Conservation (phyloP, 2,329 filamentous ascomycete species). For the Aspergillus floridensis region DNA sequence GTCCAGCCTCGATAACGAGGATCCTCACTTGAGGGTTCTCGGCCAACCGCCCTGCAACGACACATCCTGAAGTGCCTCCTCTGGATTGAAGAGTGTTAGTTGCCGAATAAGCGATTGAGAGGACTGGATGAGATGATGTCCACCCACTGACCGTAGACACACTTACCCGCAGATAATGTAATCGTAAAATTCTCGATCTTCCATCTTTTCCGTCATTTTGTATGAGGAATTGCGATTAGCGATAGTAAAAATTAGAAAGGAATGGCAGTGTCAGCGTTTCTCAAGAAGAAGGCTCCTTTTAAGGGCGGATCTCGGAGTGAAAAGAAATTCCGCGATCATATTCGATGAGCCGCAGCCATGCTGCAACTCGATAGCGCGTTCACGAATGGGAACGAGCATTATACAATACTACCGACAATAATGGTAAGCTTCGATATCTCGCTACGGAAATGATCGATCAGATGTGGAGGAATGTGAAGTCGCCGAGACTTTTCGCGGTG, state of each 20-base stretch:
- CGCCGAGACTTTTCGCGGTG: background rate
- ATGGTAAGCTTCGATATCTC: background rate
- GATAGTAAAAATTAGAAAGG: background rate
- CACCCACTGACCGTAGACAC: background rate
- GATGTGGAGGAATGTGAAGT: background rate
- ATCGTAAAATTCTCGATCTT: slow-evolving; percentile 19
- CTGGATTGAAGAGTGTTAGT: slow-evolving; percentile 20
- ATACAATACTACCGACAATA: background rate
- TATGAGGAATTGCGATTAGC: background rate
- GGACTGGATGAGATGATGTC: background rate
- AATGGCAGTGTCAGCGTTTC: background rate
- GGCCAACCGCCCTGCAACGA: slow-evolving; percentile 49
- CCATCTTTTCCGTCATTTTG: background rate
- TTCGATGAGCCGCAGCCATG: background rate
- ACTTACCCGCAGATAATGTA: slow-evolving; percentile 34
- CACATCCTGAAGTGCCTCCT: slow-evolving; percentile 50
- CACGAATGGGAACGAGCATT: background rate
- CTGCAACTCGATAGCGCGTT: background rate
- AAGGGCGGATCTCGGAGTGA: background rate
- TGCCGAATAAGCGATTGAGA: background rate
- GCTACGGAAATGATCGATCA: background rate
- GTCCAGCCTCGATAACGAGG: slow-evolving; percentile 50
- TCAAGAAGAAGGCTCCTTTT: background rate
- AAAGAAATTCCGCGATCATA: background rate
- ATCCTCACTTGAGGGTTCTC: slow-evolving; percentile 44